These are phyloP conservation scores for Euphorbia celastroides DNA, from an alignment of 441 rosid species.

Conservation along the genomic window DNA sequence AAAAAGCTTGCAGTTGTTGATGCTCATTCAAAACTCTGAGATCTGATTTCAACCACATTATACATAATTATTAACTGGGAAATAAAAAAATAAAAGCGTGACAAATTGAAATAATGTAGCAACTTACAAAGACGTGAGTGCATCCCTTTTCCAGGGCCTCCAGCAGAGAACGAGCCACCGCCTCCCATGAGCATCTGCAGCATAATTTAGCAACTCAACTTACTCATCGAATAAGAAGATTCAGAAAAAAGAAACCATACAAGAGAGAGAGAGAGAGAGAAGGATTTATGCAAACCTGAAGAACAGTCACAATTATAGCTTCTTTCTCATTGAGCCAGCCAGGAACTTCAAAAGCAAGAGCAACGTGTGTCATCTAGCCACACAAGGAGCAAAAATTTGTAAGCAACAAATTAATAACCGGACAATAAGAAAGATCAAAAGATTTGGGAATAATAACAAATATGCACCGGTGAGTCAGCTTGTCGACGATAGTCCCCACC, in stretches of 20 bases:
- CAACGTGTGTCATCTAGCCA: constrained; percentile 68
- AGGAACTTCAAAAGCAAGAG: constrained; percentile 87
- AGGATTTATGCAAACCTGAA: constrained; percentile 51
- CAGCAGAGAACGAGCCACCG: constrained; percentile 94
- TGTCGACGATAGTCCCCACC: constrained; percentile 91
- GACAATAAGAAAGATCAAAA: neutral
- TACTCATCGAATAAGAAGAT: neutral
- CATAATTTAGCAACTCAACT: neutral
- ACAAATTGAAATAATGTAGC: neutral
- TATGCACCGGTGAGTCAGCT: constrained; percentile 65
- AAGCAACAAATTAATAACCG: constrained; percentile 3
- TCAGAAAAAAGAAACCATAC: neutral
- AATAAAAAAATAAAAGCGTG: constrained; percentile 2
- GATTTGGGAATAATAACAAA: neutral
- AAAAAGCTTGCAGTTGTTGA: constrained; percentile 71
- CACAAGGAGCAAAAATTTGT: neutral
- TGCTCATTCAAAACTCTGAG: constrained; percentile 59
- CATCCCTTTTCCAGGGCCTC: constrained; percentile 99
- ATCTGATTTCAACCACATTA: constrained; percentile 40
- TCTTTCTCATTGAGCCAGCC: constrained; percentile 90
- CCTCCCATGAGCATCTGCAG: constrained; percentile 92
- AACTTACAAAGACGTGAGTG: constrained; percentile 88
- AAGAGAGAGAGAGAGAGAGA: neutral
- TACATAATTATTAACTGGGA: neutral
- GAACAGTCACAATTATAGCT: constrained; percentile 65